A percentile compares a stretch with the other conserved stretches of the same genome.
These are phyloP conservation scores for Orbilia oligospora DNA, from an alignment of 2,329 filamentous ascomycete genomes.

Conservation along the genomic window DNA sequence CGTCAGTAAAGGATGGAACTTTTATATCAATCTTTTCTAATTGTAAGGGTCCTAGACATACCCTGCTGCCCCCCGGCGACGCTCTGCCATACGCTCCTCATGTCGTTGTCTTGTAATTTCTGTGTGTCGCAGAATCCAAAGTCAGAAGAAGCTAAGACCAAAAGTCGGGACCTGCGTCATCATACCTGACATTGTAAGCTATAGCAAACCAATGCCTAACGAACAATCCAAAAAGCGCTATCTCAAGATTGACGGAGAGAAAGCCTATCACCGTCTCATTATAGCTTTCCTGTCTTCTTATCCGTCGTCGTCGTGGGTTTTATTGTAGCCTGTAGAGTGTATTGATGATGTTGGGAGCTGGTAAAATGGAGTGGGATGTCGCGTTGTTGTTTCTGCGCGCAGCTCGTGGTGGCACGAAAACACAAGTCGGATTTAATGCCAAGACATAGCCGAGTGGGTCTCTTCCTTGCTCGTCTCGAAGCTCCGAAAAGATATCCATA, in stretches of 20 bases:
- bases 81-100: constrained; percentile 60
- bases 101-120: constrained; percentile 59
- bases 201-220: neutral
- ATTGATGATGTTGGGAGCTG: constrained; percentile 25
- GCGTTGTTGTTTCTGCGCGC: constrained; percentile 58
- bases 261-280: constrained; percentile 33
- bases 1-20: neutral
- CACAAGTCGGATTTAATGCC: constrained; percentile 35
- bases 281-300: neutral
- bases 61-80: constrained; percentile 56
- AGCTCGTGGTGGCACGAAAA: constrained; percentile 46
- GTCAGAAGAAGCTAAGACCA: neutral
- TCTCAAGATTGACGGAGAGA: neutral
- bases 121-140: constrained; percentile 18
- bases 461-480: constrained; percentile 24
- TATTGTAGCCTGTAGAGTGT: neutral
- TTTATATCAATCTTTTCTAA: neutral
- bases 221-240: neutral
- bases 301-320: constrained; percentile 1
- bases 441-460: constrained; percentile 35
- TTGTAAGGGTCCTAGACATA: neutral
- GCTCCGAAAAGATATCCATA: constrained; percentile 6
- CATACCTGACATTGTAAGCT: constrained; percentile 55
- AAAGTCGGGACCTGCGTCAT: neutral
- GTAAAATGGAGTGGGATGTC: constrained; percentile 50